Evolutionary conservation across 2,329 filamentous ascomycete species (phyloP).

Genomic region (Plenodomus tracheiphilus): DNA sequence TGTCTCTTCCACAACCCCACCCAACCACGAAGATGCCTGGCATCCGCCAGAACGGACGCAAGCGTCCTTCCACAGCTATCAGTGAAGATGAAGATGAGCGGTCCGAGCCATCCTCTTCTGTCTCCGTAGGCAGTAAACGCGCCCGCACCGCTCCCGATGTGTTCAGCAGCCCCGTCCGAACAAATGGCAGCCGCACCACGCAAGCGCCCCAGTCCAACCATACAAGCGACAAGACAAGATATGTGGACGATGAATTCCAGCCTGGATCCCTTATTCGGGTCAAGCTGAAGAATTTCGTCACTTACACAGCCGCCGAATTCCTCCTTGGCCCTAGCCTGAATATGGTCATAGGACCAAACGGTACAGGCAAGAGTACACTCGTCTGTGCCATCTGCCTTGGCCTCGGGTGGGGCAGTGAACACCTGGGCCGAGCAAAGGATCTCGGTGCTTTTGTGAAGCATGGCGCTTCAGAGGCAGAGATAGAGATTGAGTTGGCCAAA

Average conservation of each 20-base stretch:
- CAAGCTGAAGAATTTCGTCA: slow-evolving; percentile 86
- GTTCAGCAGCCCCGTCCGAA: slow-evolving; percentile 19
- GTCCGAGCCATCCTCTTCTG: slow-evolving; percentile 24
- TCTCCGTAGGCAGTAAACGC: slow-evolving; percentile 37
- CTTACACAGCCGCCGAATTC: slow-evolving; percentile 90
- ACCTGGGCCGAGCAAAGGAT: slow-evolving; percentile 83
- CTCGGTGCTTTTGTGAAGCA: slow-evolving; percentile 93
- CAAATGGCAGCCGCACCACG: slow-evolving; percentile 1
- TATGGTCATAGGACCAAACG: slow-evolving; percentile 99
- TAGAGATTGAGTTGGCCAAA: slow-evolving; percentile 87
- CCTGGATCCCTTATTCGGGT: slow-evolving; percentile 89
- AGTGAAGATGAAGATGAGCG: slow-evolving; percentile 27
- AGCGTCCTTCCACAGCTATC: slow-evolving; percentile 22
- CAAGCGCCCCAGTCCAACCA: slow-evolving; percentile 1
- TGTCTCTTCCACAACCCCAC: not conserved
- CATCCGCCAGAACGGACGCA: slow-evolving; percentile 22
- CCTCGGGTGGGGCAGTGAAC: slow-evolving; percentile 72
- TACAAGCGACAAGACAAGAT: slow-evolving; percentile 7
- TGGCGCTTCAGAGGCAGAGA: slow-evolving; percentile 72
- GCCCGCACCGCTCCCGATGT: slow-evolving; percentile 34
- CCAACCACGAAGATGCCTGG: slow-evolving; percentile 30
- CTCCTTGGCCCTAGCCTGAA: slow-evolving; percentile 89
- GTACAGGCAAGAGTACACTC: slow-evolving; percentile 94
- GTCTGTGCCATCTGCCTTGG: slow-evolving; percentile 96
- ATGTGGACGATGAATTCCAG: slow-evolving; percentile 42